Conservation (phyloP, 202 grass and related monocot species). For the Panicum virgatum region DNA sequence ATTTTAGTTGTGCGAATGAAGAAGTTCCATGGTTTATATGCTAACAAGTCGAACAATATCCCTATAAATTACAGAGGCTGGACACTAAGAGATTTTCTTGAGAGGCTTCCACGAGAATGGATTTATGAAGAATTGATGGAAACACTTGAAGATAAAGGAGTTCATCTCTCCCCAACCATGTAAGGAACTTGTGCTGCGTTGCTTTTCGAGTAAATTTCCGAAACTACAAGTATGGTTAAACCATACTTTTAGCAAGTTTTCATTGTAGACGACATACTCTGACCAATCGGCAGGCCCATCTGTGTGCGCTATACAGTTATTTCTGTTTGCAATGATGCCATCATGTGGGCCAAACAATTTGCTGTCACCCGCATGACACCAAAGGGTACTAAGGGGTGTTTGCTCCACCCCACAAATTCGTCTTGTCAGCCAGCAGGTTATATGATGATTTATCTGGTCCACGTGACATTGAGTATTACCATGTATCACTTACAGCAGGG, state of each 20-base stretch:
- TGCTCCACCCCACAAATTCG: background rate
- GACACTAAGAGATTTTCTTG: slow-evolving; percentile 88
- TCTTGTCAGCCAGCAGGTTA: background rate
- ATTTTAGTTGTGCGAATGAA: slow-evolving; percentile 1
- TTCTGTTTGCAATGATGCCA: background rate
- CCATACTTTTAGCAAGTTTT: background rate
- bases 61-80: slow-evolving; percentile 66
- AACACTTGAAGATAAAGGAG: slow-evolving; percentile 81
- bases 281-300: background rate
- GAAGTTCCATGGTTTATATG: slow-evolving; percentile 7
- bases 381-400: background rate
- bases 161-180: slow-evolving; percentile 94
- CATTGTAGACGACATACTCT: background rate
- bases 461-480: background rate
- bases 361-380: background rate
- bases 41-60: slow-evolving; percentile 25
- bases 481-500: background rate
- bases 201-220: slow-evolving; percentile 7
- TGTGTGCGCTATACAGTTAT: background rate
- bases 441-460: background rate
- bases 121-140: slow-evolving; percentile 99
- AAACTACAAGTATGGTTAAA: slow-evolving; percentile 9
- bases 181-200: slow-evolving; percentile 52
- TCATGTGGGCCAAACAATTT: background rate
- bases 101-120: slow-evolving; percentile 97